phyloP scores from a whole-genome alignment of 495 filamentous ascomycete genomes.

The Elaphomyces granulatus region DNA sequence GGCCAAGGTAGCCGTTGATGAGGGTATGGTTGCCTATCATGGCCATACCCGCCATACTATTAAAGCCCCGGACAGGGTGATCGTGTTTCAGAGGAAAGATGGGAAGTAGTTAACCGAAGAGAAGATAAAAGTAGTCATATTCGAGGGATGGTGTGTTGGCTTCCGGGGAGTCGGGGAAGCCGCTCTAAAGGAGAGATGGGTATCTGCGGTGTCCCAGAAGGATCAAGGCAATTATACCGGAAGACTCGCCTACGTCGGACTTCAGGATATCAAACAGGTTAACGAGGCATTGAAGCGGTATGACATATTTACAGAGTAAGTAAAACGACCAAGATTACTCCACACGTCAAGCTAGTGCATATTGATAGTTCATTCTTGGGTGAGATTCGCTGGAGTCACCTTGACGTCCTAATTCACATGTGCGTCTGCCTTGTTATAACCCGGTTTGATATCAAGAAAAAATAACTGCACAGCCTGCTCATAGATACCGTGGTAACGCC shows the following conservation, averaged over 20 bases:
- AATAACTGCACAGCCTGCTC: no score
- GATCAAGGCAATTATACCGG: conserved; percentile 25
- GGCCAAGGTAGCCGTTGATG: no score
- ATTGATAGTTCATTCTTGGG: no score
- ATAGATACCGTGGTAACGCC: no score
- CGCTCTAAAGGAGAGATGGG: conserved; percentile 43
- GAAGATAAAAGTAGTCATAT: conserved; percentile 51
- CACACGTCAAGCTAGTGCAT: no score
- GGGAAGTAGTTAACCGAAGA: conserved; percentile 47
- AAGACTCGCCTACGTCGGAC: conserved; percentile 40
- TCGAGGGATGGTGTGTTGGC: conserved; percentile 89
- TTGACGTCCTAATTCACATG: conserved; percentile 81
- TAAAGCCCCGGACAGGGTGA: conserved; percentile 78
- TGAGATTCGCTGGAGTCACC: no score
- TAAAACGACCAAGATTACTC: no score
- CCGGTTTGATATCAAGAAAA: no score
- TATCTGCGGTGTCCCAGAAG: conserved; percentile 33
- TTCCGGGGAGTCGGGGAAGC: conserved; percentile 50
- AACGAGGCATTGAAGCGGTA: conserved; percentile 58
- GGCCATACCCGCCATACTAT: no score
- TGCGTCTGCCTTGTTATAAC: no score
- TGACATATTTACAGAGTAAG: conserved; percentile 53
- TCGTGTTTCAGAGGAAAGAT: conserved; percentile 43
- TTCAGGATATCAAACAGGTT: conserved; percentile 56
- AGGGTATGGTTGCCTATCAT: no score